Evolutionary conservation across 208 protist genomes (phyloP), one percentile per base, ranked within the genome.

Genomic region (Trypanosoma lewisi): DNA sequence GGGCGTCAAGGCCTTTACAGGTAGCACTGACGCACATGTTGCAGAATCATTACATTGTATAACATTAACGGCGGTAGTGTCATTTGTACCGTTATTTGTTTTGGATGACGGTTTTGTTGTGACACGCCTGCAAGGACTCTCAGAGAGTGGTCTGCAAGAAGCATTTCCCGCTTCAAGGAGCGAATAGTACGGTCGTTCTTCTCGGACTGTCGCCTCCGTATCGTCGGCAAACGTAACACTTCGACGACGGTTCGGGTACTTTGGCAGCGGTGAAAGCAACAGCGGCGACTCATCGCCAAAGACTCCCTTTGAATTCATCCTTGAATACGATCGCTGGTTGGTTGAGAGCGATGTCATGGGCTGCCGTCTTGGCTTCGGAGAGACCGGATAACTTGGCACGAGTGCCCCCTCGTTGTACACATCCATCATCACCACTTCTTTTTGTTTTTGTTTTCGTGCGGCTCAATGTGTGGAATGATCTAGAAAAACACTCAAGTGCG

Each of bases 251-350:
- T 73, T 66, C 14, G 89, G 81, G 75, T 87, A 91, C 53, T 82
- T 79, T 12, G 89, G 89, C 28, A 95, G 61, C 37, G 89, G 89
- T 1, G 89, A 95, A 47, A 89, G 48, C 39, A 91, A 74, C 47
- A 78, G 79, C 23, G 80, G 87, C 14, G 48, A 60, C 11, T 91
- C 89, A 47, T 85, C 78, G 21, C 81, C 82, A 37, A 80, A 65
- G 19, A 65, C 56, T 25, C 81, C 71, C 21, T 71, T 73, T 7
- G 82, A 83, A 58, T 84, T 83, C 42, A 85, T 36, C 17, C 86
- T 83, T 4, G 89, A 95, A 74, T 91, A 93, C 23, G 89, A 95
- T 50, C 89, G 84, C 63, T 92, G 81, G 56, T 92, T 95, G 4
- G 76, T 72, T 47, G 77, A 67, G n/a, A 93, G 77, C n/a, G 75